A percentile compares a stretch with the other conserved stretches of the same genome.
Evolutionary conservation across 2,329 filamentous ascomycete genomes (phyloP).

Genomic region (Xylariales sp.): DNA sequence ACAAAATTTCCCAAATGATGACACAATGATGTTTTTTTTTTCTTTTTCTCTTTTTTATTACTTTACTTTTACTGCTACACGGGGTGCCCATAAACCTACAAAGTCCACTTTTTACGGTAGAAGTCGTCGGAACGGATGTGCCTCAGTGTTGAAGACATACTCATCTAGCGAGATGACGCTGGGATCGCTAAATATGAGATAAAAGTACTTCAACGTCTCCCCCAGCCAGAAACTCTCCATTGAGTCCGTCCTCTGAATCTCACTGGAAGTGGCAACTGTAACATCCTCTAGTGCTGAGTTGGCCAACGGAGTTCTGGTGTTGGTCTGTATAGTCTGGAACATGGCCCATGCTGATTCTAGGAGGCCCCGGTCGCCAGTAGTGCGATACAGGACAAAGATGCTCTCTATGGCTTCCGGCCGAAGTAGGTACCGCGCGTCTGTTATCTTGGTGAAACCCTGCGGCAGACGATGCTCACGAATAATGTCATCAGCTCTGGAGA

Average conservation of each 20-base stretch:
- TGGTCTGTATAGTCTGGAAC: constrained; percentile 19
- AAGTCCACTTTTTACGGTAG: not conserved
- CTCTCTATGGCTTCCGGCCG: constrained; percentile 25
- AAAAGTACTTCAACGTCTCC: constrained; percentile 12
- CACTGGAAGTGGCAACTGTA: constrained; percentile 9
- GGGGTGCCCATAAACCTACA: no score
- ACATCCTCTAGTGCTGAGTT: constrained; percentile 20
- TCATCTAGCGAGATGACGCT: constrained; percentile 8
- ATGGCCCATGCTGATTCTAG: constrained; percentile 19
- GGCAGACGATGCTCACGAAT: constrained; percentile 12
- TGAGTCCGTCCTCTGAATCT: constrained; percentile 15
- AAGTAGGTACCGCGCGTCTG: constrained; percentile 19
- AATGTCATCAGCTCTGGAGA: not conserved
- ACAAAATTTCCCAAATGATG: no score
- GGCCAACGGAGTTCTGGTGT: constrained; percentile 18
- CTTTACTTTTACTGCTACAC: no score
- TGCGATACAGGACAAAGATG: constrained; percentile 21
- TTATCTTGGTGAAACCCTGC: constrained; percentile 17
- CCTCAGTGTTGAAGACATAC: constrained; percentile 11
- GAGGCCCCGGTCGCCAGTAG: constrained; percentile 16
- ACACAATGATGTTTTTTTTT: no score
- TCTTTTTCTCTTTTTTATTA: no score
- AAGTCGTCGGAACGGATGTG: constrained; percentile 8
- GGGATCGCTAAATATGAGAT: constrained; percentile 10
- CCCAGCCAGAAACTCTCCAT: constrained; percentile 14